Base-by-base conservation (phyloP, 768 basidiomycete species). In the Kwoniella dejecticola region DNA sequence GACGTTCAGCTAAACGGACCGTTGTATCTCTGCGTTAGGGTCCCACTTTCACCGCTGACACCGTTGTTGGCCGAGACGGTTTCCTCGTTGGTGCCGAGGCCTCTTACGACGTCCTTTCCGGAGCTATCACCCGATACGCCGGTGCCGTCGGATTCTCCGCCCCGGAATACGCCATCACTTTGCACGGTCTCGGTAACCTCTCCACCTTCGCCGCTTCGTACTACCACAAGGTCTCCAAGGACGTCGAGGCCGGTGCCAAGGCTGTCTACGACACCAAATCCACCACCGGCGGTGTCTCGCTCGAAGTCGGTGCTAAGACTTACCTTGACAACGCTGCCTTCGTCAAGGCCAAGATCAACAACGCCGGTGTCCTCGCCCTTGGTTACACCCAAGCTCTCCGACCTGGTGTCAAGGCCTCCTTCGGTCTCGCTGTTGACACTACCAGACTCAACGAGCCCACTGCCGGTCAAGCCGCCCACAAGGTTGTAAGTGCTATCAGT, bases 311-410 rank as follows among this genome's bases (percentile, higher is more conserved):
- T 77, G 85, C 90, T 73, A 98, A 98, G 85, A 87, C 89, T 85
- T 93, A 80, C 81, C 88, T 87, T 45, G 93, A 97, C 82, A 80
- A 84, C 29, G 87, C 91, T 67, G 88, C 93, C 8, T 97, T 90
- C 77, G 84, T 97, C 82, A 98, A 99, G 85, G 90, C 93, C 70
- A 97, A 97, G 85, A 94, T 98, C 83, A 97, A 97, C 87, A 95
- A 94, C 82, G 79, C 86, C 60, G 94, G 94, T 84, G 84, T 94
- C 77, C 84, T 96, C 69, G 88, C 86, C 72, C 87, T 95, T 68
- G 88, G 76, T 86, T 90, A 77, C 64, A 95, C 92, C 52, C 95
- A 99, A 82, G 82, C 85, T 38, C 89, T 99, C 77, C 89, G 80
- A 62, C 79, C 68, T 23, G 77, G 68, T 60, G 65, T 70, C 56